Percentiles rank a stretch among this genome's conserved stretches.
phyloP scores from a whole-genome alignment of 2,329 filamentous ascomycete genomes.

The Pyrenophora tritici-repentis region DNA sequence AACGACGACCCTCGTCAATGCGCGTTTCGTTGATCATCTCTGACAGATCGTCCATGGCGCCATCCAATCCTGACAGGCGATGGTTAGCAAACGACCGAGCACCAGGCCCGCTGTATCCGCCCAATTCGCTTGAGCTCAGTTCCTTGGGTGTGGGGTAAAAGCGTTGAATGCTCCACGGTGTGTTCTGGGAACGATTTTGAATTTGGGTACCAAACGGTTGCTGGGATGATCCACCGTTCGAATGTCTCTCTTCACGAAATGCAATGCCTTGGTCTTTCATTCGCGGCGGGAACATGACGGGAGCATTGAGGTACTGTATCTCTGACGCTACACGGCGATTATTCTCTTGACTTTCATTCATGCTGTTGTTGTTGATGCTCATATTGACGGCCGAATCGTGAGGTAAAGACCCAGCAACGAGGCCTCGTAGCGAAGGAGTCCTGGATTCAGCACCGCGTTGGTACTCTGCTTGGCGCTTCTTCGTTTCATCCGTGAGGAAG shows the following conservation, averaged over 20 bases:
- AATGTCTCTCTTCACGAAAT: slow-evolving; percentile 15
- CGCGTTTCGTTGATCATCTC: slow-evolving; percentile 33
- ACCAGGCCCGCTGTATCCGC: slow-evolving; percentile 11
- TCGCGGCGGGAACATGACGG: slow-evolving; percentile 20
- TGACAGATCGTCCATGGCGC: slow-evolving; percentile 47
- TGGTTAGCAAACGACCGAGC: slow-evolving; percentile 30
- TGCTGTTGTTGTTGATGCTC: slow-evolving; percentile 27
- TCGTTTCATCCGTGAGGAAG: slow-evolving; percentile 36
- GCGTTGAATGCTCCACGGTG: slow-evolving; percentile 31
- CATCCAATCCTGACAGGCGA: slow-evolving; percentile 43
- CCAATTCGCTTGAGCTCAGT: slow-evolving; percentile 13
- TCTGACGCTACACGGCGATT: slow-evolving; percentile 21
- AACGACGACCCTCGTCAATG: slow-evolving; percentile 16
- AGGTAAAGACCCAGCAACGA: slow-evolving; percentile 28
- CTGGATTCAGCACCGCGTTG: slow-evolving; percentile 18
- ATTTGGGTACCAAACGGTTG: slow-evolving; percentile 36
- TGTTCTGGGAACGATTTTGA: slow-evolving; percentile 26
- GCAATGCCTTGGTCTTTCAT: slow-evolving; percentile 23
- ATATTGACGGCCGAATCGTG: slow-evolving; percentile 39
- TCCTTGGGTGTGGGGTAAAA: slow-evolving; percentile 34
- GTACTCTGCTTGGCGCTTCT: slow-evolving; percentile 22
- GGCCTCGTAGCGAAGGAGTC: slow-evolving; percentile 33
- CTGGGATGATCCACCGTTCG: slow-evolving; percentile 17
- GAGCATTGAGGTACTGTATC: slow-evolving; percentile 17
- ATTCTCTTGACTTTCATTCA: slow-evolving; percentile 33